phyloP scores from a whole-genome alignment of 768 basidiomycete genomes.

The Trametes gibbosa region DNA sequence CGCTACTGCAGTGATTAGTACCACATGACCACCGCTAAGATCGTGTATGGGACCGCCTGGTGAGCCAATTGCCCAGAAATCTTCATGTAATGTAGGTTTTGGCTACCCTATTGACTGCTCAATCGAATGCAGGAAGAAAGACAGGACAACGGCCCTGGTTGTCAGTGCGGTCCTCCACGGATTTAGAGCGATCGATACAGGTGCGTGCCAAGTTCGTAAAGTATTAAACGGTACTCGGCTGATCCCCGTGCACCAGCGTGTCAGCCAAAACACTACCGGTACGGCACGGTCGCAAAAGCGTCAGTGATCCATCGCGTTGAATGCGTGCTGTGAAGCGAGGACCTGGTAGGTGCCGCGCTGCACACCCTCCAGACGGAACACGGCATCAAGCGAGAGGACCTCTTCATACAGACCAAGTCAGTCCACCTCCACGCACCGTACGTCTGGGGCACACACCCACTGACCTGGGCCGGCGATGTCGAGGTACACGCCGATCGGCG shows the following conservation, averaged over 20 bases:
- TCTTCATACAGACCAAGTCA: constrained; percentile 83
- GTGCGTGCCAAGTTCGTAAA: constrained; percentile 39
- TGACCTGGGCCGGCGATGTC: no score
- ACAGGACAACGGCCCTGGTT: constrained; percentile 64
- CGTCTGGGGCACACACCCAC: no score
- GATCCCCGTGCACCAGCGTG: constrained; percentile 41
- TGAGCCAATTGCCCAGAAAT: constrained; percentile 6
- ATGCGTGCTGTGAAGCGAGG: constrained; percentile 49
- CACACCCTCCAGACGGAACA: constrained; percentile 52
- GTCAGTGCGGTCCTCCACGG: constrained; percentile 70
- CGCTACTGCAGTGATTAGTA: no score
- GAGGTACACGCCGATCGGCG: constrained; percentile 74
- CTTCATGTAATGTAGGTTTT: not conserved
- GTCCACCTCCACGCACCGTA: not conserved
- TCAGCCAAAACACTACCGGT: constrained; percentile 75
- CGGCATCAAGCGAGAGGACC: constrained; percentile 60
- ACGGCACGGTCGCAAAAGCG: constrained; percentile 8
- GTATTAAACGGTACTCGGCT: not conserved
- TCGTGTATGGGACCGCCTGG: constrained; percentile 45
- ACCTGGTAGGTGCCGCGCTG: constrained; percentile 77
- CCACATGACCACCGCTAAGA: constrained; percentile 19
- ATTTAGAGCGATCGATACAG: constrained; percentile 84
- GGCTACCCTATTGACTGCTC: no score
- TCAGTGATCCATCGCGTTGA: not conserved
- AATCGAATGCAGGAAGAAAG: constrained; percentile 80